phyloP scores from a whole-genome alignment of 1,284 basidiomycete genomes.

The Microbotryum violaceum region DNA sequence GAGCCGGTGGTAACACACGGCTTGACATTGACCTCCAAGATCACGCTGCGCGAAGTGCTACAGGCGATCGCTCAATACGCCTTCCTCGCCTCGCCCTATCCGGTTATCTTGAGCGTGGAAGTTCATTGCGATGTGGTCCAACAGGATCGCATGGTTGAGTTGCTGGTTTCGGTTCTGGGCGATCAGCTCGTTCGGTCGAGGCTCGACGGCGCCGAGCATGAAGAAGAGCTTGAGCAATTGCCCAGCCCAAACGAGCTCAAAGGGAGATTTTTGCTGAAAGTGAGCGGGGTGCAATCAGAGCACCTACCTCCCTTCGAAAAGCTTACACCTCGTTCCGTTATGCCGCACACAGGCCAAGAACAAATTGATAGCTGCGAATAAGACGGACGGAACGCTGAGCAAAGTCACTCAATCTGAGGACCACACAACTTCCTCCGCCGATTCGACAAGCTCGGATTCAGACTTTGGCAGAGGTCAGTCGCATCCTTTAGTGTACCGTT shows the following conservation, averaged over 20 bases:
- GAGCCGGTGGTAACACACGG: conserved; percentile 85
- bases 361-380: conserved; percentile 17
- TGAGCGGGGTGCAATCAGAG: conserved; percentile 13
- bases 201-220: conserved; percentile 45
- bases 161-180: conserved; percentile 73
- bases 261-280: conserved; percentile 78
- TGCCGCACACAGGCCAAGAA: conserved; percentile 25
- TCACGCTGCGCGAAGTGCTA: conserved; percentile 76
- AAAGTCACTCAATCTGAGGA: not conserved
- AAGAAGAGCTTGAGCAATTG: conserved; percentile 49
- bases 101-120: conserved; percentile 90
- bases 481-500: not conserved
- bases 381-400: conserved; percentile 6
- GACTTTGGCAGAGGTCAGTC: conserved; percentile 33
- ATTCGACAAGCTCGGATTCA: conserved; percentile 34
- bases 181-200: conserved; percentile 52
- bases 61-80: conserved; percentile 84
- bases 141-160: conserved; percentile 71
- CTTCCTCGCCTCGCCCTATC: conserved; percentile 87
- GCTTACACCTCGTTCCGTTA: not conserved
- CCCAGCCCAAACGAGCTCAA: conserved; percentile 84
- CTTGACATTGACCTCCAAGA: conserved; percentile 80
- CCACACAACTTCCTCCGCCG: not conserved
- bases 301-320: not conserved
- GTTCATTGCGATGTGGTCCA: conserved; percentile 76